Base-by-base conservation (phyloP, 1,284 basidiomycete species). In the Apiotrichum akiyoshidainum region DNA sequence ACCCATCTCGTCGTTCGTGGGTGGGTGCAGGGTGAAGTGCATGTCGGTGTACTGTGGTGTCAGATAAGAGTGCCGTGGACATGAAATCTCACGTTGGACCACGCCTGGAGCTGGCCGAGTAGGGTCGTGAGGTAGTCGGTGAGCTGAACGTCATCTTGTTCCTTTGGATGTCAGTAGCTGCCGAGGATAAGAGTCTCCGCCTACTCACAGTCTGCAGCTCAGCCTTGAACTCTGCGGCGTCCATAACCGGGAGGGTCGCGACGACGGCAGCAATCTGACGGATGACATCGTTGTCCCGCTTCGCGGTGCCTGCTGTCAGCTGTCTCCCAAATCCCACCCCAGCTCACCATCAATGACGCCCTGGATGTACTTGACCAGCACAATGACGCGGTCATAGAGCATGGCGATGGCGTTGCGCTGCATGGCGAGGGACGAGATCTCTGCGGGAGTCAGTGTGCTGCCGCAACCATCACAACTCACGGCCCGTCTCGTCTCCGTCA, bases 331-430 rank as follows among this genome's bases (percentile, higher is more conserved):
- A n/a, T n/a, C n/a, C n/a, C n/a, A n/a, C n/a, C n/a, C 2, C 9
- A 26, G 56, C 83, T 52, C 64, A 88, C 92, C 88, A 71, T 85
- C 81, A 42, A 90, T 81, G 11, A 89, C 87, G 39, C 84, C 85
- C 1, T 83, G 78, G 26, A 96, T 85, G 76, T 99, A 98, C 72
- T 86, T 83, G 9, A 90, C 85, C 9, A 98, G 83, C 3, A 93
- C 79, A 48, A 86, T 68, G 58, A 98, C 90, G 54, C 95, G 86
- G 67, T 96, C 92, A 67, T 94, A 86, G 60, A 99, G 82, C 92
- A 98, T 98, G 72, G 90, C 88, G 58, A 98, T 89, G 10, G 96
- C 95, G 55, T 92, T 92, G 64, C 93, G 83, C 77, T 98, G 94
- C 9, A 92, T 89, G 56, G 89, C 87, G 52, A 98, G 79, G 78